Conservation (phyloP, 305 asterid species). For the Fraxinus ornus region DNA sequence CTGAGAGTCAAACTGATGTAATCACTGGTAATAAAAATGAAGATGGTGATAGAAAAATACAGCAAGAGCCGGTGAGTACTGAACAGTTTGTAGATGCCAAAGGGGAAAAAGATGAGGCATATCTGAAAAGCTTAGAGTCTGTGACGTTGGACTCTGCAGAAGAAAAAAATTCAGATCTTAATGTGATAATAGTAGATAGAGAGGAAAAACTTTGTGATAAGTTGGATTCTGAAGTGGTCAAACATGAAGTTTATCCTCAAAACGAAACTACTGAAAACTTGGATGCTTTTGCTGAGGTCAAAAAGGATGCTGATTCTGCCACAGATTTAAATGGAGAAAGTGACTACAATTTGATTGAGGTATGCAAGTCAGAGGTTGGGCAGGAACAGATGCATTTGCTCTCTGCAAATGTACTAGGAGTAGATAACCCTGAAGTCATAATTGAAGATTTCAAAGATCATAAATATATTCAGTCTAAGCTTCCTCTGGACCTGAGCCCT, state of each 20-base stretch:
- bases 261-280: conserved; percentile 23
- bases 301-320: conserved; percentile 23
- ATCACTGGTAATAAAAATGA: conserved; percentile 11
- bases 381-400: conserved; percentile 23
- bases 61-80: conserved; percentile 22
- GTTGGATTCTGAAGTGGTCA: conserved; percentile 28
- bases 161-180: conserved; percentile 25
- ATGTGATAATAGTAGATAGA: conserved; percentile 17
- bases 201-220: conserved; percentile 29
- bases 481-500: conserved; percentile 31
- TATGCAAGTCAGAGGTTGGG: neutral
- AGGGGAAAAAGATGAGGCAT: conserved; percentile 27
- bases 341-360: conserved; percentile 19
- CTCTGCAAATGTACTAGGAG: conserved; percentile 15
- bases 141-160: conserved; percentile 27
- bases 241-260: conserved; percentile 30
- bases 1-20: conserved; percentile 24
- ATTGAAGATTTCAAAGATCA: conserved; percentile 32
- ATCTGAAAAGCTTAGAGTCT: conserved; percentile 16
- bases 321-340: neutral
- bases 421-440: conserved; percentile 22
- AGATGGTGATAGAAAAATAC: conserved; percentile 22
- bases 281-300: conserved; percentile 26
- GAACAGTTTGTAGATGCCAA: conserved; percentile 20
- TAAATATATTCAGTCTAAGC: conserved; percentile 22